phyloP scores from a whole-genome alignment of 768 basidiomycete genomes.

The Boletus edulis region DNA sequence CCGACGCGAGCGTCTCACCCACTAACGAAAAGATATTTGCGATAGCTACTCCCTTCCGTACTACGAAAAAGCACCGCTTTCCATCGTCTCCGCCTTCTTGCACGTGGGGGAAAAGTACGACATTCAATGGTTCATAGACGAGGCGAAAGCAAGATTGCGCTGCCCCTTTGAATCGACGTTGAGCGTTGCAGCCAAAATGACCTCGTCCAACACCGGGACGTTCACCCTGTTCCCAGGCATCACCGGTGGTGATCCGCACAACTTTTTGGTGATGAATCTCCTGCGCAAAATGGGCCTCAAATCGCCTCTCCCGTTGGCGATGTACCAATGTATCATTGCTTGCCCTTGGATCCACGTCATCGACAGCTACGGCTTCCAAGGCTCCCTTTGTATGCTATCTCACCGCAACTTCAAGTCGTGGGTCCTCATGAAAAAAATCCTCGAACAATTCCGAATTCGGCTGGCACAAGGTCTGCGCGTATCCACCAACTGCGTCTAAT shows the following conservation, averaged over 20 bases:
- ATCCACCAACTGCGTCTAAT: slow-evolving; percentile 1
- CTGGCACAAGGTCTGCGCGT: not conserved
- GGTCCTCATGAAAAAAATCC: slow-evolving; percentile 1
- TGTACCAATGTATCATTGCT: slow-evolving; percentile 6
- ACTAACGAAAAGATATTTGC: not conserved
- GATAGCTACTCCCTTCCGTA: slow-evolving; percentile 12
- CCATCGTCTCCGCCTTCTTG: slow-evolving; percentile 9
- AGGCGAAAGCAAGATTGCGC: slow-evolving; percentile 9
- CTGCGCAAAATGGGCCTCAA: slow-evolving; percentile 3
- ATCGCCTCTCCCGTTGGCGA: slow-evolving; percentile 7
- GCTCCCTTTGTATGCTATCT: not conserved
- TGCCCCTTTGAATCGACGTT: not conserved
- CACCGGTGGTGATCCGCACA: slow-evolving; percentile 7
- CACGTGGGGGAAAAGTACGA: slow-evolving; percentile 24
- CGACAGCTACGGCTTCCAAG: slow-evolving; percentile 11
- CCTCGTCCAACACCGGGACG: not conserved
- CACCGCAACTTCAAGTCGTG: slow-evolving; percentile 7
- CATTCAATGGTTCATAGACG: slow-evolving; percentile 8
- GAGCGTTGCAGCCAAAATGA: not conserved
- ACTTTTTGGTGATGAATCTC: slow-evolving; percentile 21
- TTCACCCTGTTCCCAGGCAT: not conserved
- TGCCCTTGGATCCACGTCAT: slow-evolving; percentile 6
- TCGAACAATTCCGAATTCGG: slow-evolving; percentile 1
- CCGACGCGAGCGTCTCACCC: no score
- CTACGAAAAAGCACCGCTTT: slow-evolving; percentile 4